These are phyloP conservation scores for Colletotrichum shisoi DNA, from an alignment of 2,329 filamentous ascomycete species.

Conservation along the genomic window DNA sequence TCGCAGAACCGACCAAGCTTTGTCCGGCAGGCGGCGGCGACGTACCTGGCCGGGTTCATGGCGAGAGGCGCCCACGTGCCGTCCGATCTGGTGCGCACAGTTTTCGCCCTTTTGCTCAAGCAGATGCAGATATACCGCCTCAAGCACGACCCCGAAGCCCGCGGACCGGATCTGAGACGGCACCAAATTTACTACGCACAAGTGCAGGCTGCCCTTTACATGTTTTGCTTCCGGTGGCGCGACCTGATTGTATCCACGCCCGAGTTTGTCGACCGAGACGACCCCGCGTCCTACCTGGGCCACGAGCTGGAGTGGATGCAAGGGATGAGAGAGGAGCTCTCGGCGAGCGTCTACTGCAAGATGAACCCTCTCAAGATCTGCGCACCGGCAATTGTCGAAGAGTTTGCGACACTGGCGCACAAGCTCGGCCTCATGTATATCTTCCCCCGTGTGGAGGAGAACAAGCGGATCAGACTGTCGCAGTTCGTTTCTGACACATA, in stretches of 20 bases:
- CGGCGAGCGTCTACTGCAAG: conserved; percentile 81
- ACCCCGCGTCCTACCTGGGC: conserved; percentile 66
- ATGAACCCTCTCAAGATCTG: conserved; percentile 97
- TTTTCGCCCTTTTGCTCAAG: conserved; percentile 79
- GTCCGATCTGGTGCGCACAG: conserved; percentile 76
- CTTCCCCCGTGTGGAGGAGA: conserved; percentile 85
- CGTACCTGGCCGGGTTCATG: conserved; percentile 94
- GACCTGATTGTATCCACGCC: conserved; percentile 76
- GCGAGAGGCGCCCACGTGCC: conserved; percentile 86
- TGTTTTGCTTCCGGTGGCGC: conserved; percentile 97
- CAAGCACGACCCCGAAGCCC: conserved; percentile 75
- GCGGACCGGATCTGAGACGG: conserved; percentile 82
- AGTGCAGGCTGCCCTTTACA: conserved; percentile 89
- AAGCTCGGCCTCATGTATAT: conserved; percentile 90
- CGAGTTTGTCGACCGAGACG: conserved; percentile 68
- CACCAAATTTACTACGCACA: conserved; percentile 88
- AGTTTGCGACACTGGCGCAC: conserved; percentile 88
- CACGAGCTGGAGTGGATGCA: conserved; percentile 82
- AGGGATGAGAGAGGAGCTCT: conserved; percentile 75
- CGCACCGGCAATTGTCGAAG: conserved; percentile 85
- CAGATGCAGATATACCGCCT: conserved; percentile 79
- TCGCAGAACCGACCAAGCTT: conserved; percentile 57
- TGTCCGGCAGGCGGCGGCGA: conserved; percentile 76
- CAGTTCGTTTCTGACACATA: conserved; percentile 69
- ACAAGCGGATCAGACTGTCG: conserved; percentile 85